Evolutionary conservation across 2,329 filamentous ascomycete genomes (phyloP), one percentile per base, ranked within the genome.

Genomic region (Claviceps fusiformis): DNA sequence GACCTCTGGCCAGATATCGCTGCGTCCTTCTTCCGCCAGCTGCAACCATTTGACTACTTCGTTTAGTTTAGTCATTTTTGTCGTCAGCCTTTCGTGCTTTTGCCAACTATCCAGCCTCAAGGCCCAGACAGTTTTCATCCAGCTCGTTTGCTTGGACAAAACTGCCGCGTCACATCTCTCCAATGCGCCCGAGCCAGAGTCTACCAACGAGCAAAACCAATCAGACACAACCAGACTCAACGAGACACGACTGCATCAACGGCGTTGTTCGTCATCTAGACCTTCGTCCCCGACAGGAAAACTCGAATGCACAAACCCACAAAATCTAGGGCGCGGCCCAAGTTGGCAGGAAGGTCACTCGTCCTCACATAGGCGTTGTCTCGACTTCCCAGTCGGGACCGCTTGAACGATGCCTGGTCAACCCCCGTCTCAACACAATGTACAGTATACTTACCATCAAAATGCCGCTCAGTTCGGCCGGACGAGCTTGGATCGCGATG

Each of bases 401-500:
- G 62, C 59, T 59, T 62, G 24, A 60, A 66, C 63, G 44, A 62
- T 68, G 57, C 65, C 67, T 48, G 62, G 62, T 59, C 66, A 68
- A 59, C 53, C 56, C 19, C 57, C 67, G 51, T 65, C 79, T 55
- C 70, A 71, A 56, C 63, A 63, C 31, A 63, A 62, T 59, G 63
- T 63, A 63, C 73, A 57, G 57, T 68, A 61, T 45, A 62, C 63
- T 50, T 55, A 73, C 64, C 56, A 64, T 67, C 54, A 66, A 37
- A 48, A 41, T 46, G 19, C 44, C 15, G 43, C 43, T 70, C 56
- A 73, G 71, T 58, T 67, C 17, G 62, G 62, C 47, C 62, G 66
- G 29, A 57, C 75, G 33, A 81, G 78, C 62, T 68, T 82, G 61
- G 81, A 85, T 56, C 78, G 79, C 60, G 77, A 79, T 68, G 75